Conservation (phyloP, 306 rosid species). For the Gastrolobium villosum region DNA sequence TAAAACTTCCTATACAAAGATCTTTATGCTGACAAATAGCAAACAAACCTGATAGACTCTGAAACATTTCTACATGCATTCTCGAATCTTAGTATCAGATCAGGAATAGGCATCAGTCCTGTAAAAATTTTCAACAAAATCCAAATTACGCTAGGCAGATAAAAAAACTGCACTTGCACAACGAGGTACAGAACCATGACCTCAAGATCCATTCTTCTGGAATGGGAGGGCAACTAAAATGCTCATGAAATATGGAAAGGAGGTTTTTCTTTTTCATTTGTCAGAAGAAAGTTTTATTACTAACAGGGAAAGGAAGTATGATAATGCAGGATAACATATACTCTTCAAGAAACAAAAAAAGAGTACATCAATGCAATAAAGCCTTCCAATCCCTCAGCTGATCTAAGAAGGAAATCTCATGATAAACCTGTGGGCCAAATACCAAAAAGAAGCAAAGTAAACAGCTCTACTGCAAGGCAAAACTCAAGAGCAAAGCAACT, state of each 20-base stretch:
- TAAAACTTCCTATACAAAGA: neutral
- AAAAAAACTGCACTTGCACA: conserved; percentile 10
- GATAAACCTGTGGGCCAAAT: neutral
- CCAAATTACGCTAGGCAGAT: conserved; percentile 6
- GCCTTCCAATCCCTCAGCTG: neutral
- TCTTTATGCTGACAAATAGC: conserved; percentile 26
- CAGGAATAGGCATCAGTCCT: conserved; percentile 88
- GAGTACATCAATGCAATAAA: neutral
- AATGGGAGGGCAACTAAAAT: conserved; percentile 31
- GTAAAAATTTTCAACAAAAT: conserved; percentile 44
- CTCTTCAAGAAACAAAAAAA: conserved; percentile 14
- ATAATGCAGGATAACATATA: neutral
- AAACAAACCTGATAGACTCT: conserved; percentile 79
- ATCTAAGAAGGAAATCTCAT: neutral
- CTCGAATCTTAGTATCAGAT: conserved; percentile 80
- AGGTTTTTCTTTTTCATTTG: neutral
- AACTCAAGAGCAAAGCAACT: neutral
- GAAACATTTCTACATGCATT: conserved; percentile 82
- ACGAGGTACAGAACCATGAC: conserved; percentile 2
- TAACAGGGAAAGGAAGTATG: neutral
- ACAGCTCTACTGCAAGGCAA: neutral
- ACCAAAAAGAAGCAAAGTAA: conserved; percentile 9
- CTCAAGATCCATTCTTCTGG: conserved; percentile 30
- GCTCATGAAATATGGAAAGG: conserved; percentile 25
- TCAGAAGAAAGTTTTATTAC: neutral